Evolutionary conservation across 768 basidiomycete species (phyloP), one percentile per base, ranked within the genome.

Genomic region (Holtermanniella nyarrowii): DNA sequence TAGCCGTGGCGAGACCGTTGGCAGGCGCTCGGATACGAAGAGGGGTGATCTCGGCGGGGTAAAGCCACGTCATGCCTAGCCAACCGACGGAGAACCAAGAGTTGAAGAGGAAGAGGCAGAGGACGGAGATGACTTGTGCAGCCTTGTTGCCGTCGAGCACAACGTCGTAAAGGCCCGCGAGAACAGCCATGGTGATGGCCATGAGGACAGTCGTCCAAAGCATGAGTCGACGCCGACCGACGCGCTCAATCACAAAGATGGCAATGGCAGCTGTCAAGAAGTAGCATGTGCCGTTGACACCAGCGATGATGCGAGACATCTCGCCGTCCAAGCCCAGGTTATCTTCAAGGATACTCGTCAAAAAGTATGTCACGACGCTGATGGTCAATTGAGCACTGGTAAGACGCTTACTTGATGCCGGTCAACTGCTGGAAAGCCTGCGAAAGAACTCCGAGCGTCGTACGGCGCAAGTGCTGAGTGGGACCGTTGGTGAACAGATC

Each of bases 11-110:
- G 26, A 82, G 72, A 13, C 79, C 80, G 54, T 82, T 81, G 10
- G 80, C 80, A 0, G 80, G 78, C 7, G 78, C 80, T 46, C 80
- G 75, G 59, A 81, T 78, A 22, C 76, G 75, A 40, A 82, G 67
- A 16, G 79, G 78, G 23, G 79, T 78, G 26, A 82, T 79, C 65
- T 82, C 81, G n/a, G 80, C 80, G 51, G 81, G 79, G 77, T 81
- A 82, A 52, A 83, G 71, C 81, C 81, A 82, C 0, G 81, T 80
- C 77, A 81, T 80, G 18, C 80, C 79, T 42, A 82, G 62, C 80
- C 80, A 83, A 0, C 81, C 81, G 44, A 80, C 68, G 0, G 80
- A 81, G 58, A 83, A 83, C 71, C 81, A 78, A 16, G 78, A 78
- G 65, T 82, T 81, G 74, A 81, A 83, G n/a, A 80, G 77, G 61